These are phyloP conservation scores for Alternaria infectoria DNA, from an alignment of 2,329 filamentous ascomycete genomes.

Conservation along the genomic window DNA sequence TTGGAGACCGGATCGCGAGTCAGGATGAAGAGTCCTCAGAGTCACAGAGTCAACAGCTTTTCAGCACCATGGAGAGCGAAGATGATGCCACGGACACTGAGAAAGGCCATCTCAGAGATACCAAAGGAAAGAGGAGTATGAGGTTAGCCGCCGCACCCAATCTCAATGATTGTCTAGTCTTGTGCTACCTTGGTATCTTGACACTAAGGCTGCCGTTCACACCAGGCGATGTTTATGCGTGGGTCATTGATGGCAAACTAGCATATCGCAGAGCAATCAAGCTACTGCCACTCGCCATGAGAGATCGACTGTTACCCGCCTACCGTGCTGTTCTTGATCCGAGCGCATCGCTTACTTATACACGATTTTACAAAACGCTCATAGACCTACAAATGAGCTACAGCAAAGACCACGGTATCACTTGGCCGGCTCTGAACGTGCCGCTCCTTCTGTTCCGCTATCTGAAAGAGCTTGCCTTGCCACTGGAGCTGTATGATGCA, in stretches of 20 bases:
- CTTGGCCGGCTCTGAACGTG: conserved; percentile 75
- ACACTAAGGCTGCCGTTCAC: conserved; percentile 79
- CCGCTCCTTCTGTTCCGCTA: conserved; percentile 72
- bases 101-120: conserved; percentile 32
- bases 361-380: conserved; percentile 69
- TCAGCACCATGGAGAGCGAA: conserved; percentile 62
- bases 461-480: conserved; percentile 74
- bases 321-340: conserved; percentile 67
- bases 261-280: conserved; percentile 71
- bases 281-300: conserved; percentile 68
- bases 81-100: conserved; percentile 49
- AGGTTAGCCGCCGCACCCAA: conserved; percentile 64
- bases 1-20: conserved; percentile 54
- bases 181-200: conserved; percentile 81
- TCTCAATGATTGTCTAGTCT: conserved; percentile 74
- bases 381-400: conserved; percentile 69
- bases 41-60: conserved; percentile 59
- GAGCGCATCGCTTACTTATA: conserved; percentile 54
- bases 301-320: conserved; percentile 65
- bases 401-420: conserved; percentile 70
- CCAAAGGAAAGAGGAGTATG: conserved; percentile 43
- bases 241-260: conserved; percentile 71
- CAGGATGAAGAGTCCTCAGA: conserved; percentile 38
- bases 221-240: conserved; percentile 72
- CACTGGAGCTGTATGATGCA: conserved; percentile 70